Evolutionary conservation across 208 protist genomes (phyloP), one percentile per base, ranked within the genome.

Genomic region (Leishmania aethiopica): DNA sequence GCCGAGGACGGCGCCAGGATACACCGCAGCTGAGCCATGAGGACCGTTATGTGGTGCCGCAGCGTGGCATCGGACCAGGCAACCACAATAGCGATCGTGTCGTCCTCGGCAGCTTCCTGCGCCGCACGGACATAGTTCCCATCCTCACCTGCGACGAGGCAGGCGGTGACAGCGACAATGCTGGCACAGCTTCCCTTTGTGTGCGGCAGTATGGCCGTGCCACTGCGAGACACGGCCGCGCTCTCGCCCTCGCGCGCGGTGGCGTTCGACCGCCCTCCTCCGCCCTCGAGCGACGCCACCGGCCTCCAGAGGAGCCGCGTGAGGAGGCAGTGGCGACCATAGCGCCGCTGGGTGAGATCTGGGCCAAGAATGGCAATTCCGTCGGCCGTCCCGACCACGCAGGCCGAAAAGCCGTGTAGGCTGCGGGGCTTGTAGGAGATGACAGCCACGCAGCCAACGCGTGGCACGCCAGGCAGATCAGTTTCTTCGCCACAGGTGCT

Each of bases 321-420:
- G 71, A 87, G 47, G 64, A 96, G 83, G 8, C 82, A 57, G n/a
- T 88, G 86, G 47, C 88, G 84, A 53, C 77, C 66, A 11, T 67
- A 72, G 35, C 37, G 72, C n/a, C 85, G 79, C 53, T 86, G 74
- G 1, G 81, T 75, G 17, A 93, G 60, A 78, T 97, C 75, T 1
- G 94, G 94, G 22, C 94, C 92, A 28, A 95, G 72, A 11, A 97
- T 25, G 74, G 92, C 82, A 28, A 97, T 86, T n/a, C 78, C 92
- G 55, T 88, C 81, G 6, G 69, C 77, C 4, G 86, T 89, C 7
- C 87, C 94, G 19, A 93, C 79, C 17, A 97, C 67, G 59, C 84
- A 89, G 35, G 84, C 91, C 1, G 92, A 86, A 47, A 97, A 90
- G 55, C 86, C 86, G 47, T 77, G 64, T 3, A 53, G 40, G 8